Evolutionary conservation across 257 asterid genomes (phyloP).

Genomic region (Cruciata laevipes): DNA sequence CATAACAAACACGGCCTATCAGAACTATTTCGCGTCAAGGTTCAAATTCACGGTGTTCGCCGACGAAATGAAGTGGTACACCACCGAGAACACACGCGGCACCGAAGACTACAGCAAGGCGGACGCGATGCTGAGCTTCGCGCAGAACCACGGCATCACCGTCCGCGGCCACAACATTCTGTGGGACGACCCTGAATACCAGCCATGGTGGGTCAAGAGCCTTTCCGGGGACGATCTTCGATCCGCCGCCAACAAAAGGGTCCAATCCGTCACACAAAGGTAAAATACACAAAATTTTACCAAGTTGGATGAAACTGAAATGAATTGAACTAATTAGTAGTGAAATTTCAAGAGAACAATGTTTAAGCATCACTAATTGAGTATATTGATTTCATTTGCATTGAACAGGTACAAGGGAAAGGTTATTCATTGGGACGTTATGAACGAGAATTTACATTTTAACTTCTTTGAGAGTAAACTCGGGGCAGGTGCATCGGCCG

Average conservation of each 20-base stretch:
- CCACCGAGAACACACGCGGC: not conserved
- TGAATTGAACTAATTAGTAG: too few species aligned
- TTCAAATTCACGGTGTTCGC: constrained; percentile 1
- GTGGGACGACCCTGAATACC: constrained; percentile 42
- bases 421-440: constrained; percentile 66
- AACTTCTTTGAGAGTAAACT: constrained; percentile 36
- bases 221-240: constrained; percentile 25
- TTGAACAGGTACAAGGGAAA: constrained; percentile 28
- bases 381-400: too few species aligned
- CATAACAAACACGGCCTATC: not conserved
- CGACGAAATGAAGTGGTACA: constrained; percentile 6
- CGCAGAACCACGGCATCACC: constrained; percentile 23
- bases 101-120: constrained; percentile 16
- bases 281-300: too few species aligned
- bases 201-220: constrained; percentile 38
- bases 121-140: constrained; percentile 39
- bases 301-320: accelerated
- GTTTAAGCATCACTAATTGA: too few species aligned
- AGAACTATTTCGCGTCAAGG: not conserved
- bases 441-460: constrained; percentile 53
- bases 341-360: too few species aligned
- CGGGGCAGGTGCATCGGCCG: constrained; percentile 34
- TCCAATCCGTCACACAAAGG: constrained; percentile 30
- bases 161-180: constrained; percentile 60
- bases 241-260: constrained; percentile 29